phyloP scores from a whole-genome alignment of 805 yeast species.

The Candida golubevii region DNA sequence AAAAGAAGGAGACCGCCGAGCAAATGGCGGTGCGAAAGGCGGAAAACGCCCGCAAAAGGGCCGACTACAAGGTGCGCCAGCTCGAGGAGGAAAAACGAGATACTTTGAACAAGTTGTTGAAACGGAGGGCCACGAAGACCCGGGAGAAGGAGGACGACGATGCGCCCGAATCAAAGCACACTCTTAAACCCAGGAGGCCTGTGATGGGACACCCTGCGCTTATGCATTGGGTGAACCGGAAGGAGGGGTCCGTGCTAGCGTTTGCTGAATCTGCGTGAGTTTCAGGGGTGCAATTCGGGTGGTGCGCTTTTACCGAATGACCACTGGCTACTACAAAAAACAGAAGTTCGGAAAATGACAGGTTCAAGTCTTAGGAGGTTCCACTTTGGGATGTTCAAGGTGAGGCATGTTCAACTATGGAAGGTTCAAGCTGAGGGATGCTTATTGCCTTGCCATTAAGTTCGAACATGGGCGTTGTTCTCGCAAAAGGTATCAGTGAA shows the following conservation, averaged over 20 bases:
- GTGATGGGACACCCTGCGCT: constrained; percentile 43
- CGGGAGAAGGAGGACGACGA: constrained; percentile 39
- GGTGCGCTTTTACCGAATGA: too few relatives aligned
- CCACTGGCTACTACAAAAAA: too few relatives aligned
- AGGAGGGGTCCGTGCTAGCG: constrained; percentile 12
- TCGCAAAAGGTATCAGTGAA: too few relatives aligned
- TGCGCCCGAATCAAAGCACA: constrained; percentile 13
- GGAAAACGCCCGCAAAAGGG: constrained; percentile 84
- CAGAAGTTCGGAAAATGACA: too few relatives aligned
- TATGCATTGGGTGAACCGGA: constrained; percentile 35
- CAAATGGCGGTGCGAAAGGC: constrained; percentile 77
- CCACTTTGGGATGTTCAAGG: too few relatives aligned
- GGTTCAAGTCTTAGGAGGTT: too few relatives aligned
- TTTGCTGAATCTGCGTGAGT: background rate
- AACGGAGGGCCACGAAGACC: constrained; percentile 76
- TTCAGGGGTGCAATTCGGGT: too few relatives aligned
- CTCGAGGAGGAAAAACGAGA: constrained; percentile 91
- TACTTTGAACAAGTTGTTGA: constrained; percentile 78
- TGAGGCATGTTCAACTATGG: too few relatives aligned
- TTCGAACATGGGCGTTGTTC: too few relatives aligned
- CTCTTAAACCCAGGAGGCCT: constrained; percentile 39
- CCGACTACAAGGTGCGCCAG: constrained; percentile 75
- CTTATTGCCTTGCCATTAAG: too few relatives aligned
- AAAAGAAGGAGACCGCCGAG: constrained; percentile 70
- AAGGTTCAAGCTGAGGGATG: too few relatives aligned